These are phyloP conservation scores for Tricholoma bakamatsutake DNA, from an alignment of 768 basidiomycete species.

Conservation along the genomic window DNA sequence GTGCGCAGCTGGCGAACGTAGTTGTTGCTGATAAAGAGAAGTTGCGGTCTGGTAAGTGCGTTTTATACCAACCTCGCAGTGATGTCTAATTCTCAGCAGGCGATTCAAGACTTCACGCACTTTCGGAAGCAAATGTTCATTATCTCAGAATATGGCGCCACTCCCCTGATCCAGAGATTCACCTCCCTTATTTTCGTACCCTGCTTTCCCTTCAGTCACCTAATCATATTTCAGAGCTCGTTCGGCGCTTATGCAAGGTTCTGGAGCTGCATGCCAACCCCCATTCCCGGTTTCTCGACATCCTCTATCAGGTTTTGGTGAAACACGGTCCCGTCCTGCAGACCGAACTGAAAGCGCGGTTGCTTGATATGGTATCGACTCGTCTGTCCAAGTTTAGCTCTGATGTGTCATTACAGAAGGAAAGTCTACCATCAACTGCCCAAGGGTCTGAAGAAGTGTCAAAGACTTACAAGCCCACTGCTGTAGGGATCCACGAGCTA, in stretches of 20 bases:
- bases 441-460: background rate
- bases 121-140: constrained; percentile 31
- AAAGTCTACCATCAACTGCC: background rate
- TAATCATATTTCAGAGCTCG: constrained; percentile 23
- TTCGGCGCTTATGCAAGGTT: constrained; percentile 30
- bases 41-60: constrained; percentile 5
- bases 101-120: constrained; percentile 11
- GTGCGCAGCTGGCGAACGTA: constrained; percentile 31
- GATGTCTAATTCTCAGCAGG: constrained; percentile 8
- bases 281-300: constrained; percentile 27
- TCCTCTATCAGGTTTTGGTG: constrained; percentile 38
- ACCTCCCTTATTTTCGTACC: constrained; percentile 39
- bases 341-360: constrained; percentile 20
- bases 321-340: constrained; percentile 20
- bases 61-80: background rate
- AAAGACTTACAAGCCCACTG: background rate
- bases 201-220: constrained; percentile 27
- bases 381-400: constrained; percentile 21
- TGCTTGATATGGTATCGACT: constrained; percentile 30
- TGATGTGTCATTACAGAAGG: background rate
- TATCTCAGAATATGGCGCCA: constrained; percentile 35
- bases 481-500: constrained; percentile 12
- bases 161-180: constrained; percentile 35
- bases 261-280: constrained; percentile 28
- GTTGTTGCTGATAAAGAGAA: constrained; percentile 17